Conservation (phyloP, 2,329 filamentous ascomycete species). For the Aciculosporium take region DNA sequence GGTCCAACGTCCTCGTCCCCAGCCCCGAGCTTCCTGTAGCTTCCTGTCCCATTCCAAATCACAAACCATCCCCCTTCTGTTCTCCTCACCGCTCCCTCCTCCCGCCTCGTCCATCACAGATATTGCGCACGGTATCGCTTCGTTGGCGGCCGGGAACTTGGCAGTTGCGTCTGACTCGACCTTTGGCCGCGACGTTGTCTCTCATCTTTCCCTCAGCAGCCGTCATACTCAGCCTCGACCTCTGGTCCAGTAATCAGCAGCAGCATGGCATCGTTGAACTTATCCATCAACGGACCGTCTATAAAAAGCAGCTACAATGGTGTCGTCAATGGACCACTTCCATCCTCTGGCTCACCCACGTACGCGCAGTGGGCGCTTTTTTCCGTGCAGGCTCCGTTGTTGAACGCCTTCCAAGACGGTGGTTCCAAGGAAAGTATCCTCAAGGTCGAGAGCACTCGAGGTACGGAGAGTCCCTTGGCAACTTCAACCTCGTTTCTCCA, state of each 20-base stretch:
- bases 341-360: constrained; percentile 54
- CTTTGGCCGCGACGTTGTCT: constrained; percentile 1
- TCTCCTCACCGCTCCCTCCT: background rate
- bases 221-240: background rate
- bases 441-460: constrained; percentile 85
- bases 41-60: constrained; percentile 2
- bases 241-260: background rate
- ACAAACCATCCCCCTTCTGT: constrained; percentile 1
- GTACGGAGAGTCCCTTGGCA: constrained; percentile 27
- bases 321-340: constrained; percentile 38
- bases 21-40: constrained; percentile 8
- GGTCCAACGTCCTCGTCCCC: constrained; percentile 10
- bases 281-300: constrained; percentile 64
- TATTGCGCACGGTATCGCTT: background rate
- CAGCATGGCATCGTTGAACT: constrained; percentile 65
- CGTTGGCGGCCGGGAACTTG: background rate
- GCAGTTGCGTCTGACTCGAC: background rate
- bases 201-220: background rate
- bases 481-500: background rate
- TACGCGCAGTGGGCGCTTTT: constrained; percentile 90
- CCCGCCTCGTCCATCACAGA: background rate
- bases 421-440: constrained; percentile 83
- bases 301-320: constrained; percentile 69
- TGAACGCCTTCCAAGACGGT: constrained; percentile 83
- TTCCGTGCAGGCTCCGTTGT: constrained; percentile 78